Percentiles rank a stretch among this genome's conserved stretches.
phyloP scores from a whole-genome alignment of 257 asterid genomes.

The Striga asiatica region DNA sequence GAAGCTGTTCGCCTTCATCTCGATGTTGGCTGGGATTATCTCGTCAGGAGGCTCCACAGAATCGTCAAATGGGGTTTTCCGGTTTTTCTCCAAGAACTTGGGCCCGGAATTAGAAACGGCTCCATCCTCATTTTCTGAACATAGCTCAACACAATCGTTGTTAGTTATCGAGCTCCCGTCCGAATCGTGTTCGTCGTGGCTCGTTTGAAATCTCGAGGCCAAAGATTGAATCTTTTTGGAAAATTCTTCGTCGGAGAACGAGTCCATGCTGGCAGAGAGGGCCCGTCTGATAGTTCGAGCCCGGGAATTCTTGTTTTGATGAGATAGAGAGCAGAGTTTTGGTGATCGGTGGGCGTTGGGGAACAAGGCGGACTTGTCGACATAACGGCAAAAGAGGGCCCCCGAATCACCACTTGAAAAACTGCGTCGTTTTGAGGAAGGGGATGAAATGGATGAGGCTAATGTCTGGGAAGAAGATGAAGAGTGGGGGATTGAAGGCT shows the following conservation, averaged over 20 bases:
- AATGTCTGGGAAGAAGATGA: conserved; percentile 62
- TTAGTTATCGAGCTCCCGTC: too few species aligned
- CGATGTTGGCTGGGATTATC: conserved; percentile 48
- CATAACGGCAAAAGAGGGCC: conserved; percentile 33
- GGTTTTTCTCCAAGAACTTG: too few species aligned
- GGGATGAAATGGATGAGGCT: conserved; percentile 52
- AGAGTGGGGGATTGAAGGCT: conserved; percentile 53
- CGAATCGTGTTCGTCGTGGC: conserved; percentile 17
- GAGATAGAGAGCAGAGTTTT: conserved; percentile 39
- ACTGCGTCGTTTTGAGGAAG: conserved; percentile 41
- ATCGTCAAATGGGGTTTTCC: too few species aligned
- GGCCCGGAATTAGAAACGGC: too few species aligned
- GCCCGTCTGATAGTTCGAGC: conserved; percentile 28
- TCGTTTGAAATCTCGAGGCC: conserved; percentile 27
- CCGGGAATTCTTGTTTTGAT: conserved; percentile 21
- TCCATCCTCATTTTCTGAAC: conserved; percentile 4
- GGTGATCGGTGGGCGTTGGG: conserved; percentile 17
- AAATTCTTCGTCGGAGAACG: conserved; percentile 82
- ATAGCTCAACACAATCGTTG: too few species aligned
- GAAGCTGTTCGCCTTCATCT: conserved; percentile 55
- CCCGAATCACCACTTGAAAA: conserved; percentile 26
- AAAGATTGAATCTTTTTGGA: conserved; percentile 45
- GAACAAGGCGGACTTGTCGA: conserved; percentile 26
- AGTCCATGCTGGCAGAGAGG: conserved; percentile 42
- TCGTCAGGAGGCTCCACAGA: conserved; percentile 39